A percentile compares a stretch with the other conserved stretches of the same genome.
These are phyloP conservation scores for Maudiozyma turicensis DNA, from an alignment of 805 yeast genomes.

Conservation along the genomic window DNA sequence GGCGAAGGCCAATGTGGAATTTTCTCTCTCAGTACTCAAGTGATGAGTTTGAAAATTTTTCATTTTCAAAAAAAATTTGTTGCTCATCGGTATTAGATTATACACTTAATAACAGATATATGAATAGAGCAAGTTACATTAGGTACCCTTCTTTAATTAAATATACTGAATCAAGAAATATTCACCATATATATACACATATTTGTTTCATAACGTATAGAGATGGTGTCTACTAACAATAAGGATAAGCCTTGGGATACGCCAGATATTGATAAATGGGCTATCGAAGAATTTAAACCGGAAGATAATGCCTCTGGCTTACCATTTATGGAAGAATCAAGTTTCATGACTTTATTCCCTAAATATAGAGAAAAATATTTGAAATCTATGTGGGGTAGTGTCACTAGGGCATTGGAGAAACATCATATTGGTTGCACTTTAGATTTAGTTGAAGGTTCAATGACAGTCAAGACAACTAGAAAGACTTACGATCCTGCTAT, in stretches of 20 bases:
- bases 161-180: no score
- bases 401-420: slow-evolving; percentile 65
- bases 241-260: slow-evolving; percentile 98
- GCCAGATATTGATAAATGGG: slow-evolving; percentile 90
- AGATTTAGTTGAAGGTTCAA: slow-evolving; percentile 90
- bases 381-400: slow-evolving; percentile 87
- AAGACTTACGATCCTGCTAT: slow-evolving; percentile 93
- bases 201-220: not conserved
- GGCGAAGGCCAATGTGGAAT: not conserved
- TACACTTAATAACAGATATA: no score
- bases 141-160: no score
- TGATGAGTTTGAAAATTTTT: slow-evolving; percentile 1
- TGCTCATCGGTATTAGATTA: not conserved
- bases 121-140: no score
- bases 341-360: slow-evolving; percentile 91
- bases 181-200: not conserved
- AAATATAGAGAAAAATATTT: slow-evolving; percentile 90
- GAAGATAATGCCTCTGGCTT: slow-evolving; percentile 82
- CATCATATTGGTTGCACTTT: slow-evolving; percentile 74
- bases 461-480: slow-evolving; percentile 93
- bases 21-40: not conserved
- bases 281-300: slow-evolving; percentile 73
- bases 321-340: slow-evolving; percentile 91
- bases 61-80: not conserved
- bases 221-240: slow-evolving; percentile 87